Percentiles rank a stretch among this genome's conserved stretches.
phyloP scores from a whole-genome alignment of 192 early-diverging fungal genomes.

The Coemansia erecta region DNA sequence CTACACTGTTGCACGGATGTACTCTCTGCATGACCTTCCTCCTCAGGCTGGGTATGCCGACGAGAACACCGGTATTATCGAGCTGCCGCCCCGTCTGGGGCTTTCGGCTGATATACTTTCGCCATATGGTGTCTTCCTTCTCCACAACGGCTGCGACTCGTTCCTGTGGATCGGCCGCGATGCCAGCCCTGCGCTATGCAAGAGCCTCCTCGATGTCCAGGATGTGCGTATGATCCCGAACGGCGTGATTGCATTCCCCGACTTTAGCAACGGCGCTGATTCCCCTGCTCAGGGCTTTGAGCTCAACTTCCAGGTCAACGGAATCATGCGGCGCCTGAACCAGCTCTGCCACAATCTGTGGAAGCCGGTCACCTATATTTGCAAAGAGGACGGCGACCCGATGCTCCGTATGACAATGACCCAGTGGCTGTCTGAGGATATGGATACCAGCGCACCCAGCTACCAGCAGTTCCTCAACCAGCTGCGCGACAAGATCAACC shows the following conservation, averaged over 20 bases:
- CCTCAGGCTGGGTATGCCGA: constrained; percentile 51
- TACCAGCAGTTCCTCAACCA: constrained; percentile 75
- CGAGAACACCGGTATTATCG: constrained; percentile 55
- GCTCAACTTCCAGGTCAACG: constrained; percentile 68
- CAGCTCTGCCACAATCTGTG: constrained; percentile 66
- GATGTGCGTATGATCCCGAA: constrained; percentile 34
- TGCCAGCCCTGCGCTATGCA: constrained; percentile 70
- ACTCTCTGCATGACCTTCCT: constrained; percentile 80
- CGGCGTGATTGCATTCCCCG: constrained; percentile 73
- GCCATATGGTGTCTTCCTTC: constrained; percentile 80
- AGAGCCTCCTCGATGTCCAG: constrained; percentile 63
- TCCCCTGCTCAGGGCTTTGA: constrained; percentile 61
- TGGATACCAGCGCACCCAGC: constrained; percentile 73
- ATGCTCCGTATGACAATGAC: constrained; percentile 79
- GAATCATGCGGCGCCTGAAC: constrained; percentile 72
- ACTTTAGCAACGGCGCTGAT: constrained; percentile 68
- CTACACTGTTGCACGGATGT: constrained; percentile 75
- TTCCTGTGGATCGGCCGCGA: constrained; percentile 88
- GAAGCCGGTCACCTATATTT: constrained; percentile 75
- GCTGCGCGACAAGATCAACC: constrained; percentile 70
- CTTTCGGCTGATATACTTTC: constrained; percentile 82
- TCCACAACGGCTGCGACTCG: constrained; percentile 79
- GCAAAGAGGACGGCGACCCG: constrained; percentile 91
- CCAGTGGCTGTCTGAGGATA: constrained; percentile 89
- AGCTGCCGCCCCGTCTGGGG: constrained; percentile 77